Evolutionary conservation across 768 basidiomycete genomes (phyloP).

Genomic region (Trametopsis cervina): DNA sequence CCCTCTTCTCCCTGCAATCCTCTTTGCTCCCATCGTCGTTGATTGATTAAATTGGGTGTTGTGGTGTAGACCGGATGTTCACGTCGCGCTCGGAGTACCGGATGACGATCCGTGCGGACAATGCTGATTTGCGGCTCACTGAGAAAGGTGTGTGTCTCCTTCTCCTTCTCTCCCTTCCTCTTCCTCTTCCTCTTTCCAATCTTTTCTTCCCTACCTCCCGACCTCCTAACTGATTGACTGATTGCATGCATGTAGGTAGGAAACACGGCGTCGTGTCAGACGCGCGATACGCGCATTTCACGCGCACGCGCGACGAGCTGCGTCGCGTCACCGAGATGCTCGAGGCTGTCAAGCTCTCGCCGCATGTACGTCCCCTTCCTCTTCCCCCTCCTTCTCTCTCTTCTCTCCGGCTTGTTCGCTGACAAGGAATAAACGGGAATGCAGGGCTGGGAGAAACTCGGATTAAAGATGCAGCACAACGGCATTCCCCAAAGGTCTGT

Average conservation of each 20-base stretch:
- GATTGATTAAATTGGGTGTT: neutral
- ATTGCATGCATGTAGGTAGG: slow-evolving; percentile 24
- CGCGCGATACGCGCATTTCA: slow-evolving; percentile 36
- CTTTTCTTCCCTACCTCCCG: neutral
- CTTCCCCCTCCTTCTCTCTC: neutral
- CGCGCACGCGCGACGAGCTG: slow-evolving; percentile 27
- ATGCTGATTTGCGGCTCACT: slow-evolving; percentile 80
- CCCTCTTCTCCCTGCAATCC: neutral
- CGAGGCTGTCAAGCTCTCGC: slow-evolving; percentile 28
- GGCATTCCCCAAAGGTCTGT: slow-evolving; percentile 38
- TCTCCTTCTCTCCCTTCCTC: neutral
- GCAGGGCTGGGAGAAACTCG: slow-evolving; percentile 37
- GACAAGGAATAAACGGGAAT: no score
- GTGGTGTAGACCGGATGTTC: slow-evolving; percentile 88
- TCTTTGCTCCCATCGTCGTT: no score
- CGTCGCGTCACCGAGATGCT: slow-evolving; percentile 29
- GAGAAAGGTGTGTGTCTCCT: slow-evolving; percentile 45
- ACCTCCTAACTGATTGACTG: neutral
- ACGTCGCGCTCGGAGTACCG: slow-evolving; percentile 88
- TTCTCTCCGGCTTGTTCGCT: neutral
- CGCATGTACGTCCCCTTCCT: slow-evolving; percentile 29
- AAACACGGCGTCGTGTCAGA: slow-evolving; percentile 35
- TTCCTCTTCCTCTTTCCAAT: no score
- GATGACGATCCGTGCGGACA: slow-evolving; percentile 82
- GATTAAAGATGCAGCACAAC: slow-evolving; percentile 34